A percentile compares a stretch with the other conserved stretches of the same genome.
Conservation (phyloP, 257 asterid genomes). For the Salvia splendens region DNA sequence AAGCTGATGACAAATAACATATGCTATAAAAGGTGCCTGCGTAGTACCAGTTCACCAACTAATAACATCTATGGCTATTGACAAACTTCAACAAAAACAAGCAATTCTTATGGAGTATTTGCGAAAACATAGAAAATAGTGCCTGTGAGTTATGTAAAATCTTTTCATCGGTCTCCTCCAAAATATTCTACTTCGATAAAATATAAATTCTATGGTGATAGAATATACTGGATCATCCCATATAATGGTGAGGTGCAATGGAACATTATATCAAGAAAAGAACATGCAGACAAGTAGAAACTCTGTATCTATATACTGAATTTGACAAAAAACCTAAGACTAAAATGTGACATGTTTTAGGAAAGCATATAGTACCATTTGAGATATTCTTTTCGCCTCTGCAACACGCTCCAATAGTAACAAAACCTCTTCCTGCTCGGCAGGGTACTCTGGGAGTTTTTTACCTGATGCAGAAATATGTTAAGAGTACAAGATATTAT, state of each 20-base stretch:
- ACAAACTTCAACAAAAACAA: background rate
- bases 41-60: background rate
- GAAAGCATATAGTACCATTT: slow-evolving; percentile 48
- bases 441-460: slow-evolving; percentile 70
- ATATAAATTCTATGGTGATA: too few species aligned
- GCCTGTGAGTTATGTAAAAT: background rate
- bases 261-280: background rate
- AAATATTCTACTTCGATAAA: too few species aligned
- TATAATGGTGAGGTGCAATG: background rate
- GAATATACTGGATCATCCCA: too few species aligned
- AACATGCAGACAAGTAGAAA: too few species aligned
- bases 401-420: slow-evolving; percentile 62
- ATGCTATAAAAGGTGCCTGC: background rate
- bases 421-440: slow-evolving; percentile 79
- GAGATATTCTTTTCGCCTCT: slow-evolving; percentile 84
- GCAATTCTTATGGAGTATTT: background rate
- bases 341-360: background rate
- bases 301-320: too few species aligned
- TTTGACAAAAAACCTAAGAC: too few species aligned
- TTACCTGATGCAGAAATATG: slow-evolving; percentile 52
- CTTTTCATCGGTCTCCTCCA: too few species aligned
- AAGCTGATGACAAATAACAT: too few species aligned
- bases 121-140: background rate
- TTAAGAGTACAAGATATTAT: slow-evolving; percentile 12
- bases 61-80: background rate